Percentiles rank a stretch among this genome's conserved stretches.
phyloP scores from a whole-genome alignment of 2,329 filamentous ascomycete genomes.

The Talaromyces sp. region DNA sequence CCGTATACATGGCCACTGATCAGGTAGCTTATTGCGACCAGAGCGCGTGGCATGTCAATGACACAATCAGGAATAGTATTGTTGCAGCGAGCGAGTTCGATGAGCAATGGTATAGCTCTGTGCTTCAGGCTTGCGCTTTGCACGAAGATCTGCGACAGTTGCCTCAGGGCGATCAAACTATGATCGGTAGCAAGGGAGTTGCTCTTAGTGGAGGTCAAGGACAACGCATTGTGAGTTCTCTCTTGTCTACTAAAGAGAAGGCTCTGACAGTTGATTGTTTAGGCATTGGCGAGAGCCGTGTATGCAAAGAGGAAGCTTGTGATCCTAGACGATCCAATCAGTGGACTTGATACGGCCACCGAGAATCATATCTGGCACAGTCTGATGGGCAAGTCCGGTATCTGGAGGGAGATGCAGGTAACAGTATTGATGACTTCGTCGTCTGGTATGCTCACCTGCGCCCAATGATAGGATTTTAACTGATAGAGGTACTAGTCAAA shows the following conservation, averaged over 20 bases:
- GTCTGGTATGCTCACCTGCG: slow-evolving; percentile 9
- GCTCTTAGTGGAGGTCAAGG: slow-evolving; percentile 51
- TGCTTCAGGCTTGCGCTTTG: slow-evolving; percentile 28
- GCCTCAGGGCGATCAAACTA: slow-evolving; percentile 40
- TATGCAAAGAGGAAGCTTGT: slow-evolving; percentile 35
- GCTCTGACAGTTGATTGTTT: not conserved
- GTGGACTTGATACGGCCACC: slow-evolving; percentile 17
- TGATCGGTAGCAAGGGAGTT: slow-evolving; percentile 49
- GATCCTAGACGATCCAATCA: slow-evolving; percentile 16
- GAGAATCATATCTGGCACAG: slow-evolving; percentile 18
- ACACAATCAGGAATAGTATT: slow-evolving; percentile 29
- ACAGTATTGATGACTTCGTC: slow-evolving; percentile 15
- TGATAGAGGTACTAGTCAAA: slow-evolving; percentile 23
- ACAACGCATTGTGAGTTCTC: slow-evolving; percentile 43
- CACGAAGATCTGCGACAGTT: slow-evolving; percentile 38
- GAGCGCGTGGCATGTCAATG: slow-evolving; percentile 28
- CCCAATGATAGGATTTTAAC: not conserved
- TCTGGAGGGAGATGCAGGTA: slow-evolving; percentile 13
- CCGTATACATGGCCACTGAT: slow-evolving; percentile 26
- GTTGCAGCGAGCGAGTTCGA: slow-evolving; percentile 25
- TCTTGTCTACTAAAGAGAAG: not conserved
- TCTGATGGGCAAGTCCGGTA: slow-evolving; percentile 15
- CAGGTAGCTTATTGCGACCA: slow-evolving; percentile 40
- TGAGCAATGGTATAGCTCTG: slow-evolving; percentile 26
- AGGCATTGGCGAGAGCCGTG: slow-evolving; percentile 41